phyloP scores from a whole-genome alignment of 1,284 basidiomycete genomes.

The Ustilago trichophora region DNA sequence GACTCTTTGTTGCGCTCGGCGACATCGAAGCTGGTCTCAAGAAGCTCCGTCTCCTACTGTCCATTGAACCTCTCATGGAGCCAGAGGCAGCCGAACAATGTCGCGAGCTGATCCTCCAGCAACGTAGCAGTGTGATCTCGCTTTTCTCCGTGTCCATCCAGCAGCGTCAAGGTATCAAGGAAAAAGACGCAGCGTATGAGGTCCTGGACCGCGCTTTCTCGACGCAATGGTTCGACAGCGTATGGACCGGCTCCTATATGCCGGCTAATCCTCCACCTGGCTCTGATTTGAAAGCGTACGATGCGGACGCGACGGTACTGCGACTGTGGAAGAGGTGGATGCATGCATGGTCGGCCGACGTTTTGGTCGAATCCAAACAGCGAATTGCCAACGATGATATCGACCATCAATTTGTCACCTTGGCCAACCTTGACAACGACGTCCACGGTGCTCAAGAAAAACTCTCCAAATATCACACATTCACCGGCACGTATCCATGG shows the following conservation, averaged over 20 bases:
- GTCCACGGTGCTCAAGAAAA: no score
- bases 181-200: slow-evolving; percentile 8
- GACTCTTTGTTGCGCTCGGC: slow-evolving; percentile 4
- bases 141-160: slow-evolving; percentile 25
- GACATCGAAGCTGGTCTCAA: slow-evolving; percentile 1
- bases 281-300: not conserved
- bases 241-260: slow-evolving; percentile 10
- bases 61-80: not conserved
- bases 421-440: no score
- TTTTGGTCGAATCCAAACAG: slow-evolving; percentile 1
- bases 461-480: no score
- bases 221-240: not conserved
- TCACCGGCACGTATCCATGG: slow-evolving; percentile 20
- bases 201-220: slow-evolving; percentile 18
- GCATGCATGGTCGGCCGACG: slow-evolving; percentile 21
- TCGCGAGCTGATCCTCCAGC: slow-evolving; percentile 17
- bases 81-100: not conserved
- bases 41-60: slow-evolving; percentile 2
- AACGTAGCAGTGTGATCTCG: slow-evolving; percentile 22
- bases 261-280: slow-evolving; percentile 2
- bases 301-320: not conserved
- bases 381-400: no score
- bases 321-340: slow-evolving; percentile 43
- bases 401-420: no score
- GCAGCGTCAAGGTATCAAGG: not conserved